Conservation (phyloP, 2,329 filamentous ascomycete genomes). For the Didymellaceae sp. region DNA sequence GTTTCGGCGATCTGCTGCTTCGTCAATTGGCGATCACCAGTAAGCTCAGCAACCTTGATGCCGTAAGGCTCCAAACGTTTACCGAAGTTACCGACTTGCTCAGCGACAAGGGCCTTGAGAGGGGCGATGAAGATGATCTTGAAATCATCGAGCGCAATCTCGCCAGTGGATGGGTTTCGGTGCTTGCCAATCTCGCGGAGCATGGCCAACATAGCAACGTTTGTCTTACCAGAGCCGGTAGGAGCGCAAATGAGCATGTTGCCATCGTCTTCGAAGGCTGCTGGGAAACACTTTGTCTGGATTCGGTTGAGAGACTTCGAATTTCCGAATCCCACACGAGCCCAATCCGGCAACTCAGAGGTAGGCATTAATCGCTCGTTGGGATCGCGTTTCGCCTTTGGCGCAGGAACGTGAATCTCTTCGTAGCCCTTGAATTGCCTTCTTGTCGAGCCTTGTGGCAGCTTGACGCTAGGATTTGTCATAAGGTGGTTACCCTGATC, state of each 20-base stretch:
- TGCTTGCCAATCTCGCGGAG: conserved; percentile 97
- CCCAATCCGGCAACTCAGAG: conserved; percentile 90
- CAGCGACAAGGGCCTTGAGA: conserved; percentile 92
- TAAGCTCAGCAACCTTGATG: conserved; percentile 92
- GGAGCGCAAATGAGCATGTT: conserved; percentile 98
- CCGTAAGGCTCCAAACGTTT: conserved; percentile 89
- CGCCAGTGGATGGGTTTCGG: conserved; percentile 84
- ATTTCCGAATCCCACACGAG: conserved; percentile 81
- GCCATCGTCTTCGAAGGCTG: conserved; percentile 90
- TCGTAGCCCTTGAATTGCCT: conserved; percentile 97
- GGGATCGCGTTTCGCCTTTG: conserved; percentile 83
- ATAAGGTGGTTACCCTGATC: conserved; percentile 98
- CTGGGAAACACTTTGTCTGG: conserved; percentile 89
- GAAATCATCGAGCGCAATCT: conserved; percentile 94
- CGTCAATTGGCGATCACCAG: conserved; percentile 95
- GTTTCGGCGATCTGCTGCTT: conserved; percentile 99
- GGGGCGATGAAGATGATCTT: conserved; percentile 99
- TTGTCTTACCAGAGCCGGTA: conserved; percentile 97
- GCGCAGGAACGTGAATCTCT: conserved; percentile 94
- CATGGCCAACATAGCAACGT: conserved; percentile 97
- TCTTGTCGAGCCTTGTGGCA: conserved; percentile 94
- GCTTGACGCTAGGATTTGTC: conserved; percentile 95
- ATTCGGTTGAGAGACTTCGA: conserved; percentile 92
- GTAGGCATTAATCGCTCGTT: conserved; percentile 80
- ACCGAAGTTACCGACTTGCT: conserved; percentile 97